phyloP scores from a whole-genome alignment of 148 eudicot species.

The Dysphania ambrosioides region DNA sequence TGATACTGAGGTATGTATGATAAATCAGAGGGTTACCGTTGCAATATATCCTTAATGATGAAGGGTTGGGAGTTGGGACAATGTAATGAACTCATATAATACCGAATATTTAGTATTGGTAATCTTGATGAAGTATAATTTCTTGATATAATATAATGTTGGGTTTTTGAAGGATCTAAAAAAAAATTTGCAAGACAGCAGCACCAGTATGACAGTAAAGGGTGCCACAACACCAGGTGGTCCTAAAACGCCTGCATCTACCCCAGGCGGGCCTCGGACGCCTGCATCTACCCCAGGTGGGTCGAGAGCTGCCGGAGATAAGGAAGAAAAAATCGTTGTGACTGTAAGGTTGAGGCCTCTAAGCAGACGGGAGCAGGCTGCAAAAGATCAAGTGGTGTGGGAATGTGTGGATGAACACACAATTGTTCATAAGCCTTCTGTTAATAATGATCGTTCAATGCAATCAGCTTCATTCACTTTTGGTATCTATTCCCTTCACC shows the following conservation, averaged over 20 bases:
- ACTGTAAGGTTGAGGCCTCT: constrained; percentile 85
- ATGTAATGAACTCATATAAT: too few species aligned
- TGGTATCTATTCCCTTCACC: constrained; percentile 36
- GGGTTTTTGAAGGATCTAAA: too few species aligned
- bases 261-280: constrained; percentile 64
- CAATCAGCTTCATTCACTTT: constrained; percentile 71
- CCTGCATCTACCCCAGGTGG: constrained; percentile 82
- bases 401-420: constrained; percentile 34
- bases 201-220: constrained; percentile 58
- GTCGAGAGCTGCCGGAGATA: constrained; percentile 29
- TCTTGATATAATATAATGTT: too few species aligned
- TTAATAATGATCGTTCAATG: constrained; percentile 63
- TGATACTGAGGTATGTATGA: too few species aligned
- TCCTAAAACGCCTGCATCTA: constrained; percentile 53
- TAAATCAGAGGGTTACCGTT: too few species aligned
- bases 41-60: too few species aligned
- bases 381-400: constrained; percentile 84
- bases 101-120: too few species aligned
- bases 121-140: too few species aligned
- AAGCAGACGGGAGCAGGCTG: constrained; percentile 61
- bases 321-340: constrained; percentile 86
- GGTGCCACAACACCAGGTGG: constrained; percentile 41
- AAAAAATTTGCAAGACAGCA: constrained; percentile 16
- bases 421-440: constrained; percentile 39
- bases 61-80: too few species aligned